Percentiles rank a stretch among this genome's conserved stretches.
Conservation (phyloP, 2,329 filamentous ascomycete genomes). For the Raffaelea arxii region DNA sequence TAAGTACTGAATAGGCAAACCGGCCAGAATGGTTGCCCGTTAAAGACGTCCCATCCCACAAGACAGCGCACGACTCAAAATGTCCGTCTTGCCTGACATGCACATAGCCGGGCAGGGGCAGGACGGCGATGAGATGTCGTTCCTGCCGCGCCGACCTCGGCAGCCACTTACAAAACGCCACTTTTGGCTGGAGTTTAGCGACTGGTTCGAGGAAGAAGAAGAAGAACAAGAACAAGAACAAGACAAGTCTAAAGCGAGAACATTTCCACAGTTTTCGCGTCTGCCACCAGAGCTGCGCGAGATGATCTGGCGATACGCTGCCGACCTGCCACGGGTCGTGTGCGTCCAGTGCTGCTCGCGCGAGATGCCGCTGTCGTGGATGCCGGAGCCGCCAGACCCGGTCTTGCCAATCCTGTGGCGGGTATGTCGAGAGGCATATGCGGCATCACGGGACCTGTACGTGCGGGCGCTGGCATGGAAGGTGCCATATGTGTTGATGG, state of each 20-base stretch:
- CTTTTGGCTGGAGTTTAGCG: slow-evolving; percentile 37
- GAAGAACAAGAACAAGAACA: slow-evolving; percentile 10
- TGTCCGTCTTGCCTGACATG: neutral
- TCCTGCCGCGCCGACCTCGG: neutral
- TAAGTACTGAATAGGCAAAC: too few species aligned
- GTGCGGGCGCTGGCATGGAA: slow-evolving; percentile 37
- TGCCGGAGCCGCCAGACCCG: slow-evolving; percentile 12
- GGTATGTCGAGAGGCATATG: slow-evolving; percentile 32
- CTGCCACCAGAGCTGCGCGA: slow-evolving; percentile 36
- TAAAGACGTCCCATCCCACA: too few species aligned
- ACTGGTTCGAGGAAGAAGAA: slow-evolving; percentile 15
- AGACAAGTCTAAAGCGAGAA: too few species aligned
- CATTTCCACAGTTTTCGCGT: slow-evolving; percentile 29
- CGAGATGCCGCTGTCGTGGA: slow-evolving; percentile 20
- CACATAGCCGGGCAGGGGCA: too few species aligned
- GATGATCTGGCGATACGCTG: slow-evolving; percentile 31
- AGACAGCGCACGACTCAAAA: too few species aligned
- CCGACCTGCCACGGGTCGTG: slow-evolving; percentile 32
- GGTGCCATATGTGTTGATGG: slow-evolving; percentile 28
- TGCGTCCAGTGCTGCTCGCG: slow-evolving; percentile 25
- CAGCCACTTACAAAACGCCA: neutral
- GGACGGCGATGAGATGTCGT: too few species aligned
- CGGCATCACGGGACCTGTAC: slow-evolving; percentile 32
- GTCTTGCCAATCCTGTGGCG: slow-evolving; percentile 32
- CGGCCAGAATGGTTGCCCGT: too few species aligned